phyloP scores from a whole-genome alignment of 129 eudicot species.

The Scalesia atractyloides region DNA sequence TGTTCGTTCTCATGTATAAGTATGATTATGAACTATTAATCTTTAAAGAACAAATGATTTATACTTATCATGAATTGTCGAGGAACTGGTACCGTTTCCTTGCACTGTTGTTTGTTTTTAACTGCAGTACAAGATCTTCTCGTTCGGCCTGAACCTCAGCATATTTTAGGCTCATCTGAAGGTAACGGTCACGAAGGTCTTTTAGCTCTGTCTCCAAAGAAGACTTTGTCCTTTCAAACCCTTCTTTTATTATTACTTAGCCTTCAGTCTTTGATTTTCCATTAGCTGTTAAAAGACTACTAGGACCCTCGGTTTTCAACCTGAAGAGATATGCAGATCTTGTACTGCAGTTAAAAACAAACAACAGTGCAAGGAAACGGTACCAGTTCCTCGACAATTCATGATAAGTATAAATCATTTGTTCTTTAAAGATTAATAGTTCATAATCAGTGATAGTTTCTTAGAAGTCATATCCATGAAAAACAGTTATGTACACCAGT shows the following conservation, averaged over 20 bases:
- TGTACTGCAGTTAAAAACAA: conserved; percentile 82
- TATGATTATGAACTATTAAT: conserved; percentile 17
- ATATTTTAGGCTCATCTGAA: conserved; percentile 89
- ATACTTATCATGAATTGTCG: conserved; percentile 32
- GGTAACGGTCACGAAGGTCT: conserved; percentile 89
- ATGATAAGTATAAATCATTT: conserved; percentile 18
- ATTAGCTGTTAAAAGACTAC: conserved; percentile 32
- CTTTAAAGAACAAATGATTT: conserved; percentile 1
- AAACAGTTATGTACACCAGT: neutral
- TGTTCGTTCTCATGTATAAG: conserved; percentile 8
- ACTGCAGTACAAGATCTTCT: conserved; percentile 96
- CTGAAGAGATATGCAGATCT: conserved; percentile 33
- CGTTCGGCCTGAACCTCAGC: conserved; percentile 93
- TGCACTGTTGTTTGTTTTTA: conserved; percentile 53
- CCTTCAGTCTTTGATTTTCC: conserved; percentile 43
- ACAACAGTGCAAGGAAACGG: conserved; percentile 53
- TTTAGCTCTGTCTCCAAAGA: conserved; percentile 67
- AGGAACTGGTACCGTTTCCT: conserved; percentile 52
- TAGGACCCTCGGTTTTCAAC: conserved; percentile 45
- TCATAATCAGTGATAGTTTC: too few species aligned
- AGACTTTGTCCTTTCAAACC: conserved; percentile 63
- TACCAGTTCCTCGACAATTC: conserved; percentile 37
- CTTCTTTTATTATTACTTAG: conserved; percentile 48
- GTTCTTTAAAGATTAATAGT: conserved; percentile 16
- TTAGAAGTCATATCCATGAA: conserved; percentile 5